These are phyloP conservation scores for Leonotis leonurus DNA, from an alignment of 257 asterid genomes.

Conservation along the genomic window DNA sequence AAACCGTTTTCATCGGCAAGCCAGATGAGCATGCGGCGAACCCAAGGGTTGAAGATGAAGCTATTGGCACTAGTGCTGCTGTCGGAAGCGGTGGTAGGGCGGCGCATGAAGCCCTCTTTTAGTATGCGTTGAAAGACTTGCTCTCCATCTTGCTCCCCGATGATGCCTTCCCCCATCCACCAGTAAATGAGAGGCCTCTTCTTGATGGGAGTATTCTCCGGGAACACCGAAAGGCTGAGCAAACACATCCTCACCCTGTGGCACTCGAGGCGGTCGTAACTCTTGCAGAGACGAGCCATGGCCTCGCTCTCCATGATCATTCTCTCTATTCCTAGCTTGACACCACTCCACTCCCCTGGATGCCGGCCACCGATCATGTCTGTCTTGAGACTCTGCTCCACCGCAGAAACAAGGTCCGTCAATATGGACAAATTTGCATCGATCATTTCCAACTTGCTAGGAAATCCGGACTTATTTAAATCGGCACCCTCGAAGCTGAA, in stretches of 20 bases:
- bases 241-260: neutral
- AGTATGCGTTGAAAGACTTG: neutral
- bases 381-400: neutral
- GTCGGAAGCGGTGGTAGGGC: neutral
- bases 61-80: too few species aligned
- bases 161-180: constrained; percentile 15
- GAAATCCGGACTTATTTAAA: neutral
- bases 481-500: neutral
- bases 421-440: neutral
- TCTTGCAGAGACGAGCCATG: neutral
- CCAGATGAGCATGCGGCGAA: neutral
- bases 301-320: neutral
- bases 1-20: neutral
- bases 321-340: neutral
- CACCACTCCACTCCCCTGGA: neutral
- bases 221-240: constrained; percentile 1
- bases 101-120: constrained; percentile 1
- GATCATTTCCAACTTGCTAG: neutral
- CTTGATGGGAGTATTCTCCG: neutral
- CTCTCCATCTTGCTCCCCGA: neutral
- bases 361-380: too few species aligned
- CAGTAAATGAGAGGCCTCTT: constrained; percentile 5
- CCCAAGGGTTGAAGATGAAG: constrained; percentile 6
- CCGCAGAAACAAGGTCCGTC: neutral
- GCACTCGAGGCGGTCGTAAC: neutral